phyloP scores from a whole-genome alignment of 2,329 filamentous ascomycete genomes.

The Xylaria sp. region DNA sequence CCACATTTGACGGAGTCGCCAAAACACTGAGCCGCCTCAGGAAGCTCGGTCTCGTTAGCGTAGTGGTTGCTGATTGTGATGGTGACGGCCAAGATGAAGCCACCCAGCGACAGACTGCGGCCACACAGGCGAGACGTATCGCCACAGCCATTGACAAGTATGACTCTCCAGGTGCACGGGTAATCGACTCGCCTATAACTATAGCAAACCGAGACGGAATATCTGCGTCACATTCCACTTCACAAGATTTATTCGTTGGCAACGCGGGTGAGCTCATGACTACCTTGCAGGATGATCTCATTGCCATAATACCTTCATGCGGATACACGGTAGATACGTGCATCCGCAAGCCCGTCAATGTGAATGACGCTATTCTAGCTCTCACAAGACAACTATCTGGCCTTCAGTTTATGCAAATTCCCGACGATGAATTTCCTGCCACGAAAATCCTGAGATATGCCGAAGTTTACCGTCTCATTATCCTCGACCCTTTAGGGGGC shows the following conservation, averaged over 20 bases:
- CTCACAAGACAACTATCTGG: conserved; percentile 81
- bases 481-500: conserved; percentile 87
- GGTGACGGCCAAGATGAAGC: conserved; percentile 49
- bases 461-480: conserved; percentile 81
- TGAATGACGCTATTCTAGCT: conserved; percentile 76
- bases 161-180: conserved; percentile 73
- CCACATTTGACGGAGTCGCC: conserved; percentile 78
- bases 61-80: conserved; percentile 82
- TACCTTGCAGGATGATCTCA: conserved; percentile 73
- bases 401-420: conserved; percentile 60
- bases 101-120: conserved; percentile 58
- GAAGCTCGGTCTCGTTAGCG: conserved; percentile 81
- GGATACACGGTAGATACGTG: conserved; percentile 57
- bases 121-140: conserved; percentile 76
- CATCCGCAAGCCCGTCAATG: conserved; percentile 54
- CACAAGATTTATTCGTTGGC: conserved; percentile 54
- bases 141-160: conserved; percentile 78
- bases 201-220: conserved; percentile 45
- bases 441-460: conserved; percentile 53
- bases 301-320: conserved; percentile 73
- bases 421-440: conserved; percentile 54
- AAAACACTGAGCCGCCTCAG: conserved; percentile 86
- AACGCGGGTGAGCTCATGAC: conserved; percentile 68
- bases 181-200: conserved; percentile 69
- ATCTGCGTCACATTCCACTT: conserved; percentile 49